These are phyloP conservation scores for Globisporangium okanoganense DNA, from an alignment of 352 stramenopile genomes.

Conservation along the genomic window DNA sequence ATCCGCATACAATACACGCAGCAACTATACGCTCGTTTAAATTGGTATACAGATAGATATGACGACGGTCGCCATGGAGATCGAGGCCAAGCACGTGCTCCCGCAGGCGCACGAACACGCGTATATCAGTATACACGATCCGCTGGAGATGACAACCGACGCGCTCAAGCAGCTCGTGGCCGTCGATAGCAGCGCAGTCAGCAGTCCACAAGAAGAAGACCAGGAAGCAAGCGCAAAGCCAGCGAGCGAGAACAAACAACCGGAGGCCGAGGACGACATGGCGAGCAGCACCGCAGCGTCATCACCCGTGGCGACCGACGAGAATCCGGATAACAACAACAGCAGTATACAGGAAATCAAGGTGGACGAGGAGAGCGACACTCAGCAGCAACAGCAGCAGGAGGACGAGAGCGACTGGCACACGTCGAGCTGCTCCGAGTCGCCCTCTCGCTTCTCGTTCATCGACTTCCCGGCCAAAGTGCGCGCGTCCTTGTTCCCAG, in stretches of 20 bases:
- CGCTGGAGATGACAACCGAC: neutral
- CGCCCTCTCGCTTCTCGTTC: slow-evolving; percentile 37
- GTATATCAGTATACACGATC: neutral
- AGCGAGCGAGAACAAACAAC: slow-evolving; percentile 7
- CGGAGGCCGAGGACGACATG: slow-evolving; percentile 6
- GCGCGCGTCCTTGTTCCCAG: slow-evolving; percentile 37
- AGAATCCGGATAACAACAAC: neutral
- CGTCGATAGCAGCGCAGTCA: neutral
- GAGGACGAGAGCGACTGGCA: slow-evolving; percentile 43
- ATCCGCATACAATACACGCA: neutral
- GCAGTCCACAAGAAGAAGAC: neutral
- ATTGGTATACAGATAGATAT: slow-evolving; percentile 1
- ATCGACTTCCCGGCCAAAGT: slow-evolving; percentile 37
- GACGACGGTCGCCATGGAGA: slow-evolving; percentile 9
- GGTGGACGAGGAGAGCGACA: slow-evolving; percentile 9
- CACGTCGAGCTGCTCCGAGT: slow-evolving; percentile 42
- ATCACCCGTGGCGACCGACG: neutral
- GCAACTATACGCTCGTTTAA: neutral
- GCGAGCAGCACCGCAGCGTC: neutral
- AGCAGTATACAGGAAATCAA: neutral
- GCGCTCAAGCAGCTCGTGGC: neutral
- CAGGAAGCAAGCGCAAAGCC: neutral
- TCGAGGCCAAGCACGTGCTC: slow-evolving; percentile 8
- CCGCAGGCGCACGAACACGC: neutral
- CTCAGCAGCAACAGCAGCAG: neutral